Conservation (phyloP, 2,329 filamentous ascomycete genomes). For the Trichoderma koningii region DNA sequence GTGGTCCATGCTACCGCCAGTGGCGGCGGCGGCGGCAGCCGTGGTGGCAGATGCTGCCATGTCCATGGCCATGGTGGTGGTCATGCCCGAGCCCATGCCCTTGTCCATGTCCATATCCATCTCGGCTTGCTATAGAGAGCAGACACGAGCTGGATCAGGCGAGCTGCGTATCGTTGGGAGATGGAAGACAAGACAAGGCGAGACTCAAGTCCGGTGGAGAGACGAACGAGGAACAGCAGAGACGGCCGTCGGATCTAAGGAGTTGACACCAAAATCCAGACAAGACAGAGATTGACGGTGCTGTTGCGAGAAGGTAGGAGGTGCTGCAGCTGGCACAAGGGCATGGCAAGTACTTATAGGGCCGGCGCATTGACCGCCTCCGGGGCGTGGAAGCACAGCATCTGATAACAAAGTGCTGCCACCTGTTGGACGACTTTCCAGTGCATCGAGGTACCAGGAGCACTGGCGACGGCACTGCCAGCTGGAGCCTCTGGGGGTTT, state of each 20-base stretch:
- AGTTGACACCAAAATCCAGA: not conserved
- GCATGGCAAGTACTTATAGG: not conserved
- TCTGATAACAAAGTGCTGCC: not conserved
- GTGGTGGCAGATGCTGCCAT: constrained; percentile 23
- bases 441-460: not conserved
- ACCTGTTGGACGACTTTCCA: not conserved
- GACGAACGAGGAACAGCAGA: not conserved
- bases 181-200: not conserved
- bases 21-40: constrained; percentile 13
- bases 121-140: not conserved
- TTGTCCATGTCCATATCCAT: constrained; percentile 9
- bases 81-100: not conserved
- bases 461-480: not conserved
- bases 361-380: constrained; percentile 8
- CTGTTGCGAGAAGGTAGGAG: not conserved
- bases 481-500: not conserved
- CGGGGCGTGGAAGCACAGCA: not conserved
- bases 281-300: not conserved
- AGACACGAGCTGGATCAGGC: not conserved
- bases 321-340: too few species aligned
- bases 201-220: not conserved
- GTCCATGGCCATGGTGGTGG: not conserved
- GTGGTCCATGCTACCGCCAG: constrained; percentile 27
- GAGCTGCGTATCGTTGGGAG: not conserved
- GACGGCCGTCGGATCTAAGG: too few species aligned